These are phyloP conservation scores for Monilinia aucupariae DNA, from an alignment of 2,329 filamentous ascomycete genomes.

Conservation along the genomic window DNA sequence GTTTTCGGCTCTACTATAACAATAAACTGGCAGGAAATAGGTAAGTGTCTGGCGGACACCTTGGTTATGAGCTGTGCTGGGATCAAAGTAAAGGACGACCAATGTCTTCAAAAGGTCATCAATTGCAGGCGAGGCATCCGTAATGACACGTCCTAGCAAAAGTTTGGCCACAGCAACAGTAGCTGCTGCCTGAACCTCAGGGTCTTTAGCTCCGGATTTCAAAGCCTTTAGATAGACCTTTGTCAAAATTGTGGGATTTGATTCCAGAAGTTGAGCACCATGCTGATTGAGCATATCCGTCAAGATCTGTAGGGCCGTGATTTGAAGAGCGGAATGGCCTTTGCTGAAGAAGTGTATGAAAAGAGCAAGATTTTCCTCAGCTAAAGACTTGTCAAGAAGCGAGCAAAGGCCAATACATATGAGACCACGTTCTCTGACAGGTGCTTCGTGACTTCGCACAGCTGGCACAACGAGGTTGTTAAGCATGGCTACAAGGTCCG, in stretches of 20 bases:
- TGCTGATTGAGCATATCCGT: constrained; percentile 91
- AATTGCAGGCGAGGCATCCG: constrained; percentile 54
- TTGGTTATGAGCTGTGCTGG: constrained; percentile 72
- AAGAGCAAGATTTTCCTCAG: constrained; percentile 83
- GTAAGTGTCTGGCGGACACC: constrained; percentile 79
- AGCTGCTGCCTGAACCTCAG: constrained; percentile 74
- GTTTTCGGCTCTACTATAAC: constrained; percentile 77
- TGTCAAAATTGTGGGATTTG: constrained; percentile 59
- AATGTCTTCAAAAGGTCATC: constrained; percentile 78
- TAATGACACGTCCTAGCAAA: constrained; percentile 72
- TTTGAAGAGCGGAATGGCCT: constrained; percentile 83
- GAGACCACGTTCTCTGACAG: constrained; percentile 84
- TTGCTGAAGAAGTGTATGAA: constrained; percentile 97
- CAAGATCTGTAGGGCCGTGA: constrained; percentile 84
- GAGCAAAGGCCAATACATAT: constrained; percentile 87
- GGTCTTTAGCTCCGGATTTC: constrained; percentile 61
- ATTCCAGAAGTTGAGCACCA: constrained; percentile 67
- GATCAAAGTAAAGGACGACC: constrained; percentile 83
- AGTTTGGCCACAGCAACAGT: constrained; percentile 81
- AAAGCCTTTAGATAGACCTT: constrained; percentile 84
- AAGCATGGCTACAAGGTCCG: constrained; percentile 91
- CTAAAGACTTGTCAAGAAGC: constrained; percentile 83
- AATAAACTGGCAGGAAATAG: constrained; percentile 94
- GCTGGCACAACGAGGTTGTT: constrained; percentile 96
- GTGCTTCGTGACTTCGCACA: constrained; percentile 86